Percentiles rank a stretch among this genome's conserved stretches.
These are phyloP conservation scores for Aurinia saxatilis DNA, from an alignment of 345 rosid genomes.

Conservation along the genomic window DNA sequence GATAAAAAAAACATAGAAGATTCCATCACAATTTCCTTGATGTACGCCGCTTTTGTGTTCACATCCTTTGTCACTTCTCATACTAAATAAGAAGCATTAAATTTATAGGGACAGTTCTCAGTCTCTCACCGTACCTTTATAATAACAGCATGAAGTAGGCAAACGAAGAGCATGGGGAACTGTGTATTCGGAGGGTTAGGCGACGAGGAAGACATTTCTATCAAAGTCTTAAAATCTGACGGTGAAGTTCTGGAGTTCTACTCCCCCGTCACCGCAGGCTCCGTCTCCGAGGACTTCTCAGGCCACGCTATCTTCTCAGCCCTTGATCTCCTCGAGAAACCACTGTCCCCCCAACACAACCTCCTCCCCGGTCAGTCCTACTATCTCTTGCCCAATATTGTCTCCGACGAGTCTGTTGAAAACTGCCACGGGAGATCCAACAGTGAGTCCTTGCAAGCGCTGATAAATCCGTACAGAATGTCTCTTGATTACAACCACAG, in stretches of 20 bases:
- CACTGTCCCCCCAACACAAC: conserved; percentile 38
- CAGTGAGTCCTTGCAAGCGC: conserved; percentile 42
- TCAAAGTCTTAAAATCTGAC: conserved; percentile 46
- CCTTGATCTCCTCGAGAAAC: conserved; percentile 43
- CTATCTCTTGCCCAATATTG: conserved; percentile 43
- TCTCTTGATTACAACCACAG: conserved; percentile 53
- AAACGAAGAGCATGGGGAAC: conserved; percentile 52
- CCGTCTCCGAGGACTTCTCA: conserved; percentile 47
- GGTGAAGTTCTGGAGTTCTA: conserved; percentile 61
- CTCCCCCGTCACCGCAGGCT: conserved; percentile 50
- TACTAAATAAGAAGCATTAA: no score
- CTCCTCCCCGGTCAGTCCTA: conserved; percentile 51
- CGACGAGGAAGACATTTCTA: conserved; percentile 27
- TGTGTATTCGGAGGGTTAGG: conserved; percentile 73
- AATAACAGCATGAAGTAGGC: background rate
- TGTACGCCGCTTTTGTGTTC: conserved; percentile 15
- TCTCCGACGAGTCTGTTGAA: conserved; percentile 25
- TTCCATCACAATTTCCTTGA: conserved; percentile 6
- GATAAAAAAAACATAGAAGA: conserved; percentile 13
- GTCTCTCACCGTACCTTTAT: conserved; percentile 2
- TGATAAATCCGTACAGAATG: conserved; percentile 56
- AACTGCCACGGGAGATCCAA: conserved; percentile 61
- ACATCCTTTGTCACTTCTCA: background rate
- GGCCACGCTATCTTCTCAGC: conserved; percentile 52
- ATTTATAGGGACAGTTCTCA: background rate